Percentiles rank a stretch among this genome's conserved stretches.
Evolutionary conservation across 768 basidiomycete genomes (phyloP).

Genomic region (Phaffia tasmanica): DNA sequence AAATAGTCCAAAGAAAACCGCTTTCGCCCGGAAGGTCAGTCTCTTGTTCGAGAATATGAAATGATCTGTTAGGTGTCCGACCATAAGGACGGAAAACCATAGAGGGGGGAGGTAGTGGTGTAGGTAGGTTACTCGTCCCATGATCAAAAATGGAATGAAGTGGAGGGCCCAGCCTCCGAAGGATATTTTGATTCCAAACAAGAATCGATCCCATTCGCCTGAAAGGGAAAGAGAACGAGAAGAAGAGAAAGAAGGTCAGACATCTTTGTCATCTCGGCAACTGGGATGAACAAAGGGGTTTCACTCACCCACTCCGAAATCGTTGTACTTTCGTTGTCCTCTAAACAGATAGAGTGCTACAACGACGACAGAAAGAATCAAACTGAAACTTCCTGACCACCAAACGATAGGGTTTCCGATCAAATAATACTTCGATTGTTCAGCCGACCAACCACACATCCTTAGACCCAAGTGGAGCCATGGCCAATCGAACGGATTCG

Average conservation of each 20-base stretch:
- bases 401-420: slow-evolving; percentile 25
- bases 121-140: slow-evolving; percentile 69
- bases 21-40: slow-evolving; percentile 54
- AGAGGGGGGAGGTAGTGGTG: slow-evolving; percentile 95
- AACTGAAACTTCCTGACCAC: slow-evolving; percentile 43
- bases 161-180: slow-evolving; percentile 87
- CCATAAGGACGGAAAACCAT: slow-evolving; percentile 92
- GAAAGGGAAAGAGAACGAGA: not conserved
- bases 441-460: slow-evolving; percentile 94
- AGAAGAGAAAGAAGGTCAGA: not conserved
- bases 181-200: slow-evolving; percentile 84
- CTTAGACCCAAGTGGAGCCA: slow-evolving; percentile 76
- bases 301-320: slow-evolving; percentile 72
- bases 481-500: slow-evolving; percentile 87
- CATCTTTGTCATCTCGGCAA: not conserved
- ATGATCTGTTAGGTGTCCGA: slow-evolving; percentile 81
- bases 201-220: slow-evolving; percentile 90
- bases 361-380: slow-evolving; percentile 48
- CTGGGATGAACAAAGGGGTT: not conserved
- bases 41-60: slow-evolving; percentile 71
- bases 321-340: slow-evolving; percentile 74
- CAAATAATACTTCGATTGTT: slow-evolving; percentile 81
- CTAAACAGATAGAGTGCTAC: slow-evolving; percentile 65
- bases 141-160: slow-evolving; percentile 86
- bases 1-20: slow-evolving; percentile 56